phyloP scores from a whole-genome alignment of 2,329 filamentous ascomycete species.

The Atkinsonella texensis region DNA sequence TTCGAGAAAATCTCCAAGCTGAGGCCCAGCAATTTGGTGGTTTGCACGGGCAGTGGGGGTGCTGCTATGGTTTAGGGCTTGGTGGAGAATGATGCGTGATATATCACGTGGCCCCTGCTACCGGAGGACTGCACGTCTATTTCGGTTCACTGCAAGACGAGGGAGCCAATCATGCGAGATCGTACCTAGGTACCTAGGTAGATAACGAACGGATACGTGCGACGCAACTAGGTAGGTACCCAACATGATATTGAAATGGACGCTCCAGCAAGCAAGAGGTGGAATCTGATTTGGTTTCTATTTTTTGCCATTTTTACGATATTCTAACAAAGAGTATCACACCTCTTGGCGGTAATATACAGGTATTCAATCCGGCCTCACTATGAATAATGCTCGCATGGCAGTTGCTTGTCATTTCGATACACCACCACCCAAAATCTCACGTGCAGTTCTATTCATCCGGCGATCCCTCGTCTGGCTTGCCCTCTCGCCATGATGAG shows the following conservation, averaged over 20 bases:
- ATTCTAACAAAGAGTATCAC: not conserved
- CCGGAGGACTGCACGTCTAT: not conserved
- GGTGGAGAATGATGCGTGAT: slow-evolving; percentile 6
- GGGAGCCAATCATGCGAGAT: not conserved
- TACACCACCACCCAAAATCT: slow-evolving; percentile 14
- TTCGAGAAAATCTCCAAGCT: slow-evolving; percentile 10
- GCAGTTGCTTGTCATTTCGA: not conserved
- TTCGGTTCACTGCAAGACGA: not conserved
- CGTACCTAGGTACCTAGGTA: no score
- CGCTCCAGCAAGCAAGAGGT: not conserved
- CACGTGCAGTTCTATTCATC: slow-evolving; percentile 15
- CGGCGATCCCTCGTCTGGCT: slow-evolving; percentile 11
- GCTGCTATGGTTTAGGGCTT: slow-evolving; percentile 19
- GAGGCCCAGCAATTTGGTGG: slow-evolving; percentile 16
- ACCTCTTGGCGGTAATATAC: slow-evolving; percentile 4
- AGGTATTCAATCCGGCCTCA: not conserved
- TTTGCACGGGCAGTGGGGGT: slow-evolving; percentile 13
- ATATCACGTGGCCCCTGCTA: slow-evolving; percentile 14
- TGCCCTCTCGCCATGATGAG: not conserved
- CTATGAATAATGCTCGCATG: not conserved
- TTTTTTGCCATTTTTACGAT: slow-evolving; percentile 8
- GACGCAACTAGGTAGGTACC: not conserved
- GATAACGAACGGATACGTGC: not conserved
- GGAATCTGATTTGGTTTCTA: no score
- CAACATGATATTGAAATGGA: not conserved